These are phyloP conservation scores for Neolentinus lepideus DNA, from an alignment of 1,284 basidiomycete genomes.

Conservation along the genomic window DNA sequence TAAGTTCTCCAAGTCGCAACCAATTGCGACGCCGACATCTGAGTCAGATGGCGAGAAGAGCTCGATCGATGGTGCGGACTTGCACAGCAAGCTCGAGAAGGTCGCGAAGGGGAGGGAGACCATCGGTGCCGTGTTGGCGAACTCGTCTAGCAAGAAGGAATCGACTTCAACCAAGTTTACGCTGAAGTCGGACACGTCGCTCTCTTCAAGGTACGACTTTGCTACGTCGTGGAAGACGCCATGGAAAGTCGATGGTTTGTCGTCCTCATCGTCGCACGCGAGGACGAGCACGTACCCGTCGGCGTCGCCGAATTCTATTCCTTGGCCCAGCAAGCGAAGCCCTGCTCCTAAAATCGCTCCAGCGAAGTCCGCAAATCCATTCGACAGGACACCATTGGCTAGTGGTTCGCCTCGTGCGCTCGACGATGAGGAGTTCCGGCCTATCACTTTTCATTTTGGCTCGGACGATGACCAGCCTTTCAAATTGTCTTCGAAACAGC, in stretches of 20 bases:
- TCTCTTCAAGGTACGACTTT: slow-evolving; percentile 52
- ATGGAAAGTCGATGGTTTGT: slow-evolving; percentile 25
- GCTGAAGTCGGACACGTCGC: slow-evolving; percentile 24
- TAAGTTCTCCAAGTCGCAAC: slow-evolving; percentile 34
- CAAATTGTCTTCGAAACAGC: slow-evolving; percentile 9
- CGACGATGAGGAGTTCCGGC: slow-evolving; percentile 14
- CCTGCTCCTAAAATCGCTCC: not conserved
- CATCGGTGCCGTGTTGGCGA: slow-evolving; percentile 9
- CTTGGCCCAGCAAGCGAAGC: slow-evolving; percentile 26
- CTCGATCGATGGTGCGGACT: slow-evolving; percentile 23
- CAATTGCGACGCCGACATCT: slow-evolving; percentile 13
- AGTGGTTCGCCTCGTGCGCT: slow-evolving; percentile 21
- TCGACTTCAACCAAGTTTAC: slow-evolving; percentile 11
- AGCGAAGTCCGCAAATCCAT: not conserved
- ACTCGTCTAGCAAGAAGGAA: slow-evolving; percentile 6
- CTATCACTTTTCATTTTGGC: not conserved
- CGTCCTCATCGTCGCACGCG: slow-evolving; percentile 19
- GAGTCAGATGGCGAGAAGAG: not conserved
- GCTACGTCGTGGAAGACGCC: slow-evolving; percentile 39
- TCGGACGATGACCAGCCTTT: slow-evolving; percentile 21
- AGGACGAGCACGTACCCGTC: slow-evolving; percentile 31
- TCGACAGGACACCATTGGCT: slow-evolving; percentile 10
- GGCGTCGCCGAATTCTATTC: slow-evolving; percentile 23
- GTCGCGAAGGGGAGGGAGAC: slow-evolving; percentile 36
- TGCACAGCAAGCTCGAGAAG: slow-evolving; percentile 50